Evolutionary conservation across 2,329 filamentous ascomycete species (phyloP).

Genomic region (Diaporthe citriasiana): DNA sequence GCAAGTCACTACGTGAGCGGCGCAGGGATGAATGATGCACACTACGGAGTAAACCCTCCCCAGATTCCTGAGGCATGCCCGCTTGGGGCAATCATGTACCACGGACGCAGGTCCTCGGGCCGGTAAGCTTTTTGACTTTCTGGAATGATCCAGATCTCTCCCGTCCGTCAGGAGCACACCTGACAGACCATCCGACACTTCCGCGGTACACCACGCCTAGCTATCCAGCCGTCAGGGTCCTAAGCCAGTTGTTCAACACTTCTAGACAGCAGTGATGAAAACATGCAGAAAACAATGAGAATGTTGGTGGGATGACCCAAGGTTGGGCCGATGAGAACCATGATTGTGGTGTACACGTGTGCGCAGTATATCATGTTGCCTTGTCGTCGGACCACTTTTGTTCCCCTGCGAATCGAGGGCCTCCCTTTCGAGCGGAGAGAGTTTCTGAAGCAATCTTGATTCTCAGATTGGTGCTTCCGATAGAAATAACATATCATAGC

Average conservation of each 20-base stretch:
- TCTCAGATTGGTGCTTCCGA: background rate
- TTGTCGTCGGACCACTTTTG: background rate
- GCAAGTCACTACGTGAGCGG: slow-evolving; percentile 12
- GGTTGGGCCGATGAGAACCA: background rate
- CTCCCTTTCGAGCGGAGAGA: background rate
- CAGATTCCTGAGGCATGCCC: background rate
- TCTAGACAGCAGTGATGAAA: background rate
- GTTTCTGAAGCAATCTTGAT: background rate
- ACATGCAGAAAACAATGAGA: background rate
- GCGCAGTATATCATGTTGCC: background rate
- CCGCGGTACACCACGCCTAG: slow-evolving; percentile 6
- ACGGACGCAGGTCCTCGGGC: slow-evolving; percentile 8
- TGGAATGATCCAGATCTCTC: slow-evolving; percentile 23
- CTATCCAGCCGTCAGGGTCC: background rate
- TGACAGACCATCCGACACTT: background rate
- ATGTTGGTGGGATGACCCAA: background rate
- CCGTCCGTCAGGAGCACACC: background rate
- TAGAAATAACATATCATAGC: background rate
- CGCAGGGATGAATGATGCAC: slow-evolving; percentile 27
- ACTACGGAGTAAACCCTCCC: slow-evolving; percentile 23
- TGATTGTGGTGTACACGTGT: background rate
- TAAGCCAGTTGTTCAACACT: no score
- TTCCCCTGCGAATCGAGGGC: background rate
- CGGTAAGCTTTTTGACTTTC: background rate
- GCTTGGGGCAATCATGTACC: slow-evolving; percentile 11